Base-by-base conservation (phyloP, 2,329 filamentous ascomycete genomes). In the Colletotrichum tofieldiae region DNA sequence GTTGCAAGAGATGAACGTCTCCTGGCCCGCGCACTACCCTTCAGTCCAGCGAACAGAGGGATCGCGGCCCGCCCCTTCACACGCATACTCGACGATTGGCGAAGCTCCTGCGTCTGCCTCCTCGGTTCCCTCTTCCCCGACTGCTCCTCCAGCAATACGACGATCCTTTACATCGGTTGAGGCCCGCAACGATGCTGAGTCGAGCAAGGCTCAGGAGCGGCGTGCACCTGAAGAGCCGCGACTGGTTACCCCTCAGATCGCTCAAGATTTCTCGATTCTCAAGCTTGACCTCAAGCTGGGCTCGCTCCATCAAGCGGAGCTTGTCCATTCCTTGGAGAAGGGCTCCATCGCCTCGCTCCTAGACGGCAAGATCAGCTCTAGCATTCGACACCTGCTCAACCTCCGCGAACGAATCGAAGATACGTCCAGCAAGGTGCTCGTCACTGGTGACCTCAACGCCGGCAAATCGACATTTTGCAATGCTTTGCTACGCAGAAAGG, bases 401-500 rank as follows among this genome's bases (percentile, higher is more conserved):
- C 87, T 99, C 43, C 92, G 95, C 72, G 96, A 98, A 76, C 92
- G 96, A 65, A 99, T 99, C 74, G 96, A 98, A 80, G 96, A 99
- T 82, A 98, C 94, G 0, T 94, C 96, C 5, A 98, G 96, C 83
- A 99, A 99, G 82, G 96, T 99, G 1, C 84, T 99, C 70, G 92
- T 99, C 23, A 99, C 96, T 0, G 96, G 96, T 78, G 96, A 99
- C 80, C 84, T 99, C 65, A 99, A 99, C 79, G 96, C 96, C 11
- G 96, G 96, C 79, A 99, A 99, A 81, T 99, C 96, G 5, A 99
- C 96, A 0, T 99, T 99, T 78, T 99, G 96, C 85, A 99, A 99
- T 82, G 96, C 96, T n/a, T 86, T 99, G 2, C 84, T 99, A 51
- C 92, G 96, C 73, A 91, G 95, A 74, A 98, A 98, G 82, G 90